A percentile compares a stretch with the other conserved stretches of the same genome.
Conservation (phyloP, 768 basidiomycete genomes). For the Kwoniella pini region DNA sequence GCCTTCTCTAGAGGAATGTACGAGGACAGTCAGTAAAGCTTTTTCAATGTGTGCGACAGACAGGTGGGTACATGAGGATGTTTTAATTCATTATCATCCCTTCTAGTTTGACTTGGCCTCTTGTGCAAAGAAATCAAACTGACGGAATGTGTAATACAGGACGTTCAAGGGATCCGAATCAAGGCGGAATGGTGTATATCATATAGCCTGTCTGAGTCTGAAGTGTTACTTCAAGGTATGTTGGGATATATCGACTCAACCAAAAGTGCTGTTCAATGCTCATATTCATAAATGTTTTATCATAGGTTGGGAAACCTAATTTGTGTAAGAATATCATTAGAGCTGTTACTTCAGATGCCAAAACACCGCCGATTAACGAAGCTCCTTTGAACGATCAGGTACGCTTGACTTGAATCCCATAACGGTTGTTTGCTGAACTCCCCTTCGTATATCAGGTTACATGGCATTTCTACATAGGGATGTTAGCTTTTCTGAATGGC, state of each 20-base stretch:
- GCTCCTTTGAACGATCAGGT: constrained; percentile 89
- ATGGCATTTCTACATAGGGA: constrained; percentile 90
- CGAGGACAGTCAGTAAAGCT: constrained; percentile 80
- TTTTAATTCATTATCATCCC: constrained; percentile 28
- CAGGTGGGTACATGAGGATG: too few relatives aligned
- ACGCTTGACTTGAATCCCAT: not conserved
- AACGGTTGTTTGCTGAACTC: not conserved
- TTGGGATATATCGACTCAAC: too few relatives aligned
- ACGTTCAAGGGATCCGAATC: constrained; percentile 57
- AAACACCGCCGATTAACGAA: constrained; percentile 72
- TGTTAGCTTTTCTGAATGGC: constrained; percentile 90
- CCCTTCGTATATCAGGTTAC: constrained; percentile 65
- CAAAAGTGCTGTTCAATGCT: too few relatives aligned
- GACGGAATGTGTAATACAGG: constrained; percentile 43
- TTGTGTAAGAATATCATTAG: constrained; percentile 88
- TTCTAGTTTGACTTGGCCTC: not conserved
- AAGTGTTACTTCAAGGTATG: constrained; percentile 89
- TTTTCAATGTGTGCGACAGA: constrained; percentile 89
- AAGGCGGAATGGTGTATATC: constrained; percentile 92
- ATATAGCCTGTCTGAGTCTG: constrained; percentile 82
- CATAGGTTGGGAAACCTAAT: constrained; percentile 83
- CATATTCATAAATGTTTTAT: too few relatives aligned
- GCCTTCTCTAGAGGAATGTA: constrained; percentile 81
- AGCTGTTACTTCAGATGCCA: constrained; percentile 79
- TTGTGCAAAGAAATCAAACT: not conserved